Base-by-base conservation (phyloP, 129 eudicot species). In the Flaveria brownii region DNA sequence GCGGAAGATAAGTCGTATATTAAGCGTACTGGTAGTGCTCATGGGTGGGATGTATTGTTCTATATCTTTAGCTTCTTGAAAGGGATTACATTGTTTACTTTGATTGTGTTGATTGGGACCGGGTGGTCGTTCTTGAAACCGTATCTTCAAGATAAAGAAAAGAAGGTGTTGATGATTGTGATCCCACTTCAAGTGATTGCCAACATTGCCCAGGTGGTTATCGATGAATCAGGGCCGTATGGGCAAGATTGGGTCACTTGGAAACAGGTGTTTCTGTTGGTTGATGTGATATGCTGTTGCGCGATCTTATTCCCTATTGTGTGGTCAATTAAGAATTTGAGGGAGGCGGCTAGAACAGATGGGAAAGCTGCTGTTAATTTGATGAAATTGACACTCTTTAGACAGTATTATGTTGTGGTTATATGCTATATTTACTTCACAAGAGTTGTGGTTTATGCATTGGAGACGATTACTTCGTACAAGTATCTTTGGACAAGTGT, bases 51-150 rank as follows among this genome's bases (percentile, higher is more conserved):
- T 85, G 91, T 89, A 17, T 47, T 88, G 84, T 92, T 92, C 62
- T 92, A 92, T 56, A 87, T 92, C 3, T 92, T 92, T 66, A 87
- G 92, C 20, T 92, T 92, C 16, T 26, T 92, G 71, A 89, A 88
- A 47, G 97, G 96, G 5, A 84, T 90, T 10, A 82, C 85, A 9
- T 61, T 92, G 84, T 89, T 92, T 36, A 86, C 98, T 0, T 59
- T 92, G 85, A 92, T 89, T 23, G 96, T 89, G 9, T 75, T 89
- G 81, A 92, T 92, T 22, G 97, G 97, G n/a, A 92, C 97, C 0
- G 96, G 96, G 0, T 92, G 97, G 97, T 92, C 97, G 42, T 85
- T 89, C 23, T 71, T 92, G 87, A 92, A 92, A 70, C 97, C 97
- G 0, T 92, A 82, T 75, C 52, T 92, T 47, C 97, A 92, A 59